Evolutionary conservation across 1,284 basidiomycete genomes (phyloP), one percentile per base, ranked within the genome.

Genomic region (Cerioporus squamosus): DNA sequence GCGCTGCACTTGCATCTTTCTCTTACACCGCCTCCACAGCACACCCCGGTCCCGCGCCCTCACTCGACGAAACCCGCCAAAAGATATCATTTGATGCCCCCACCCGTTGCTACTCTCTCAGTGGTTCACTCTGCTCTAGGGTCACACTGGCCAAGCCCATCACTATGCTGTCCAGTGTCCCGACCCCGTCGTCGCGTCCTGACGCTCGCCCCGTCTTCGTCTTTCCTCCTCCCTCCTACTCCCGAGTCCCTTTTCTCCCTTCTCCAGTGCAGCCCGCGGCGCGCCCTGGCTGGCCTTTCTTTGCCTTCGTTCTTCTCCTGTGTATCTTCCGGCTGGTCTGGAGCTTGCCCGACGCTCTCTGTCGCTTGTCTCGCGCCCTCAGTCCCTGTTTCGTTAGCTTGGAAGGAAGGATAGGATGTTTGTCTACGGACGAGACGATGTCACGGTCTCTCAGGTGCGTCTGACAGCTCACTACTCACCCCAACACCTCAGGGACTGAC

Each of bases 241-340:
- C 43, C 40, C 53, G 48, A n/a, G n/a, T 46, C 51, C 53, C 49
- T 49, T 53, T 44, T 47, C 40, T 56, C 22, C n/a, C 18, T 57
- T n/a, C 45, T 29, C 17, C 36, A 45, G 48, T 54, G 51, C 44
- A 53, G 62, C 56, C 54, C 40, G 45, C 52, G 57, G 62, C 59
- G 56, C 62, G 57, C 56, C 46, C 50, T 46, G 54, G 54, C 49
- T 55, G 56, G 57, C 26, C 42, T 24, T 42, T 44, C 39, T 42
- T 22, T 23, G 31, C 44, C 33, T 31, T 31, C 38, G 40, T 51
- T 23, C 38, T 59, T 52, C 44, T 29, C 5, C 6, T 38, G 33
- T 36, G 33, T 23, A 46, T 44, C 47, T 46, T 42, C 62, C 62
- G 57, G 62, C 62, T 64, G 60, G 62, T 57, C 62, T 59, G 62